Base-by-base conservation (phyloP, 2,329 filamentous ascomycete species). In the Penicillium sp. region DNA sequence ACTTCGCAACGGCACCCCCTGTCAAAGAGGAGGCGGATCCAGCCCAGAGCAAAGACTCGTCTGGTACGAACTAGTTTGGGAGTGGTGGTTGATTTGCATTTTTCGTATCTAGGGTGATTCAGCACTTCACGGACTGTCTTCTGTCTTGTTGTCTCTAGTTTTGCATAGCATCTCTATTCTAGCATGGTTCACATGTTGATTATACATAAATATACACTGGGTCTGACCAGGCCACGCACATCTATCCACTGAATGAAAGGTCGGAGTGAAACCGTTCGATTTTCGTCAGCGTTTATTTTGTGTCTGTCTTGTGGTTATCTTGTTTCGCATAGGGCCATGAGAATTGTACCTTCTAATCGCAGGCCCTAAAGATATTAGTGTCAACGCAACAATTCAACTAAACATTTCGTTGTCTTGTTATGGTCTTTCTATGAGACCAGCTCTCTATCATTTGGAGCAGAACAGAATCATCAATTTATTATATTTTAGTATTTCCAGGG, bases 161-260 rank as follows among this genome's bases (percentile, higher is more conserved):
- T 50, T 34, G 52, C 61, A 54, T 56, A 44, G 56, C 59, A 62
- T 58, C 43, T 42, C 49, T 34, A 45, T 61, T 43, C 22, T 45
- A 40, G 40, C 35, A 47, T 24, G 16, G 38, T 39, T n/a, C 24
- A 40, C 16, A 24, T 46, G 44, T 53, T 57, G 35, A 53, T 51
- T 31, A 53, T 57, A 46, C 40, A 18, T 42, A 42, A 22, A 18
- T 11, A 32, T 11, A 14, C 11, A 51, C 16, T 9, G 38, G 14
- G 29, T 34, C 13, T 50, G 8, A 4, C 9, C n/a, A 29, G 18
- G 14, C 35, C 45, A 26, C 5, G 20, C 16, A 44, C 42, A 31
- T 35, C 9, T 8, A 35, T 50, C 14, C 5, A 26, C 16, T 20
- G 49, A 45, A 52, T 35, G 14, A 45, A 34, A 45, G 6, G n/a